A percentile compares a stretch with the other conserved stretches of the same genome.
Conservation (phyloP, 306 rosid species). For the Vigna radiata region DNA sequence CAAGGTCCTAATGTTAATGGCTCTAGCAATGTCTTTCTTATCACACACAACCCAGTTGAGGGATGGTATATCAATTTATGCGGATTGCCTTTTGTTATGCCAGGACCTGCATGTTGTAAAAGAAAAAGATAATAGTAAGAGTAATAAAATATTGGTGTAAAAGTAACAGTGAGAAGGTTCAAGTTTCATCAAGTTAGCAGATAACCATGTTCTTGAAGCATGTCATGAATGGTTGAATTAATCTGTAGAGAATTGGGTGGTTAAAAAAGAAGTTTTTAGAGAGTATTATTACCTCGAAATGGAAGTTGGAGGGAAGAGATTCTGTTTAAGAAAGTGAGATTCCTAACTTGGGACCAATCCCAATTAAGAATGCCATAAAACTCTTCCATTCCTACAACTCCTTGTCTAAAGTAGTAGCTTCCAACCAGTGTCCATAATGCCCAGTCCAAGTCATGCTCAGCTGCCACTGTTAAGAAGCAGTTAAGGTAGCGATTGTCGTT, state of each 20-base stretch:
- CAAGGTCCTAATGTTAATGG: slow-evolving; percentile 71
- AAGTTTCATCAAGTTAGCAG: too few relatives aligned
- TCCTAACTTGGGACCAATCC: slow-evolving; percentile 68
- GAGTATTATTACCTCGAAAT: slow-evolving; percentile 63
- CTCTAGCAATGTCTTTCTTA: slow-evolving; percentile 49
- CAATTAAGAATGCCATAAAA: slow-evolving; percentile 63
- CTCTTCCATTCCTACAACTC: slow-evolving; percentile 77
- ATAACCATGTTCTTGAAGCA: too few relatives aligned
- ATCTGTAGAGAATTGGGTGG: too few relatives aligned
- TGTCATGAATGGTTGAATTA: too few relatives aligned
- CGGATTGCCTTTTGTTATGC: slow-evolving; percentile 40
- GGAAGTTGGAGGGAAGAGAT: slow-evolving; percentile 75
- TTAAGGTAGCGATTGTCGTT: slow-evolving; percentile 84
- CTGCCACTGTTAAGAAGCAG: slow-evolving; percentile 71
- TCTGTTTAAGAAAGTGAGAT: slow-evolving; percentile 57
- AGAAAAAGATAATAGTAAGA: too few relatives aligned
- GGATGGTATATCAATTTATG: slow-evolving; percentile 79
- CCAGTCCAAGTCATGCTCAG: slow-evolving; percentile 83
- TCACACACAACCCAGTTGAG: slow-evolving; percentile 70
- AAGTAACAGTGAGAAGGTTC: too few relatives aligned
- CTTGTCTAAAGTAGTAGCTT: slow-evolving; percentile 78
- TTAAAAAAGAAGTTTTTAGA: too few relatives aligned
- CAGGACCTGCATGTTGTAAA: slow-evolving; percentile 50
- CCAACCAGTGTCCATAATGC: slow-evolving; percentile 89
- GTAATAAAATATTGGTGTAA: too few relatives aligned